Evolutionary conservation across 1,284 basidiomycete genomes (phyloP).

Genomic region (Baeospora myosura): DNA sequence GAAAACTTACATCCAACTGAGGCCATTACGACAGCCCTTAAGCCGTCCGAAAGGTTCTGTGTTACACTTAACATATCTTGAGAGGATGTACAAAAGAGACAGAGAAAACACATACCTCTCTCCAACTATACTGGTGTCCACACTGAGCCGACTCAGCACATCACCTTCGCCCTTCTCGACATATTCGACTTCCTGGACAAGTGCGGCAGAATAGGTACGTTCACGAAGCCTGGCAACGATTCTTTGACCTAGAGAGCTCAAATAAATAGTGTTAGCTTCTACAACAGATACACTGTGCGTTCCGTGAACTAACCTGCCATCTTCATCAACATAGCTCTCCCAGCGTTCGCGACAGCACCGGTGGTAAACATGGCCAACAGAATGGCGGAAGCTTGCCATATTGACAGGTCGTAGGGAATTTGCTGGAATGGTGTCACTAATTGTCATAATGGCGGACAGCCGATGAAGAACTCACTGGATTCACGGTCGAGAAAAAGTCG

Average conservation of each 20-base stretch:
- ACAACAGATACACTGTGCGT: constrained; percentile 1
- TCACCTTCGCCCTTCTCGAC: constrained; percentile 93
- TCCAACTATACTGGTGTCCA: constrained; percentile 91
- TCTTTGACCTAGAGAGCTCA: constrained; percentile 63
- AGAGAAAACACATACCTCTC: constrained; percentile 61
- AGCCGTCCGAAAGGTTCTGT: constrained; percentile 86
- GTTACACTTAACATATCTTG: constrained; percentile 55
- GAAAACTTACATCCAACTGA: constrained; percentile 71
- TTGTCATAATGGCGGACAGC: background rate
- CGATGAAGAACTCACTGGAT: constrained; percentile 46
- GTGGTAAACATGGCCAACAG: constrained; percentile 79
- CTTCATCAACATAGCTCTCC: constrained; percentile 84
- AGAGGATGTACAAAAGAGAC: background rate
- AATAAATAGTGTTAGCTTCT: constrained; percentile 10
- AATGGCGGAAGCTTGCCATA: constrained; percentile 73
- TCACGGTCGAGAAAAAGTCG: constrained; percentile 76
- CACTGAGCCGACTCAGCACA: constrained; percentile 85
- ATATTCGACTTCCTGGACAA: constrained; percentile 88
- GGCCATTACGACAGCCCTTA: constrained; percentile 83
- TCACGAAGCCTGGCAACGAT: constrained; percentile 88
- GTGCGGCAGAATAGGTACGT: constrained; percentile 72
- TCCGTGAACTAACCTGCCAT: constrained; percentile 49
- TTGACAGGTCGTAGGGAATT: constrained; percentile 71
- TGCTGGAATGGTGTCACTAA: constrained; percentile 35
- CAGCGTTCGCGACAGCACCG: constrained; percentile 85